Evolutionary conservation across 441 rosid genomes (phyloP).

Genomic region (Eruca vesicaria): DNA sequence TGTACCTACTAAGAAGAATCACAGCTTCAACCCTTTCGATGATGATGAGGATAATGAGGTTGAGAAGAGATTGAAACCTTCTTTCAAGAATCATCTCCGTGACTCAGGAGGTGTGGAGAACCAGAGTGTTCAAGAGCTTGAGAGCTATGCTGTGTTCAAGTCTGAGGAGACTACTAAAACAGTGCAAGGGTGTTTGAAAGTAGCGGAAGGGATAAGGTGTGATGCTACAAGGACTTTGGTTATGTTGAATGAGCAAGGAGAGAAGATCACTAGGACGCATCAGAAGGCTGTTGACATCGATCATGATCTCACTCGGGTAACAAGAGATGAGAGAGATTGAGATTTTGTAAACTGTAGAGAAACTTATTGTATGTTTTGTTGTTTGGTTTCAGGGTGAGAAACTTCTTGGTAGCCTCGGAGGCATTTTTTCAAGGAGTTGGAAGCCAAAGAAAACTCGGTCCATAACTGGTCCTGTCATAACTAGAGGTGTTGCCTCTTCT

Average conservation of each 20-base stretch:
- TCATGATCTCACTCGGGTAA: conserved; percentile 67
- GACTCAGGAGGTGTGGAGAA: conserved; percentile 79
- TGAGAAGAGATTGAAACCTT: conserved; percentile 31
- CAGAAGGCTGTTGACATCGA: conserved; percentile 66
- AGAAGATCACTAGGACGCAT: conserved; percentile 77
- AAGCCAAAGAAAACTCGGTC: conserved; percentile 86
- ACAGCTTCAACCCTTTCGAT: conserved; percentile 54
- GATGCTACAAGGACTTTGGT: conserved; percentile 67
- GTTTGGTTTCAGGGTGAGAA: conserved; percentile 78
- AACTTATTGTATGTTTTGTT: not conserved
- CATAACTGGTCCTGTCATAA: conserved; percentile 67
- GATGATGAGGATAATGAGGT: conserved; percentile 37
- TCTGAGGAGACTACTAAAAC: conserved; percentile 83
- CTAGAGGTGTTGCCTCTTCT: conserved; percentile 54
- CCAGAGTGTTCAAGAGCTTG: conserved; percentile 81
- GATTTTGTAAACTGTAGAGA: not conserved
- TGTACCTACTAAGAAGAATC: conserved; percentile 13
- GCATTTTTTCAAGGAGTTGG: conserved; percentile 86
- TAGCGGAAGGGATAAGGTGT: conserved; percentile 79
- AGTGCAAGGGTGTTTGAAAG: conserved; percentile 72
- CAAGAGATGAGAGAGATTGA: not conserved
- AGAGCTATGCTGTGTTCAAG: conserved; percentile 73
- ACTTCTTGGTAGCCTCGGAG: conserved; percentile 90
- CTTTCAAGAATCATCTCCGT: conserved; percentile 58
- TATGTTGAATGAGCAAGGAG: conserved; percentile 79